phyloP scores from a whole-genome alignment of 305 asterid species.

The Fraxinus albicans region DNA sequence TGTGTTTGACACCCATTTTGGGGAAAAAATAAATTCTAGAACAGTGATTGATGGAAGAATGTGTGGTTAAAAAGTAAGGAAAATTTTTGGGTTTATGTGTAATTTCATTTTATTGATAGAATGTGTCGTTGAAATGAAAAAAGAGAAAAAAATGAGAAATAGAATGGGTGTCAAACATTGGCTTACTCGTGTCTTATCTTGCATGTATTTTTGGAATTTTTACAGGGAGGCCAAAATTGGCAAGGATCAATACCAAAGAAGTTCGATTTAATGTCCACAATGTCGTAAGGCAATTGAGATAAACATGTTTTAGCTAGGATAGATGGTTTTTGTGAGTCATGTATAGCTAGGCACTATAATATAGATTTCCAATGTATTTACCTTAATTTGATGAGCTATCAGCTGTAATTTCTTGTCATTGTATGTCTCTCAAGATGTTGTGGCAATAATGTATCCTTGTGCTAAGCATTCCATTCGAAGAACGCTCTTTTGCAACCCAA shows the following conservation, averaged over 20 bases:
- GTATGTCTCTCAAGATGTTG: slow-evolving; percentile 3
- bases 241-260: slow-evolving; percentile 36
- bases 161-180: too few species aligned
- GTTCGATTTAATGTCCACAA: slow-evolving; percentile 13
- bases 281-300: slow-evolving; percentile 1
- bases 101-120: too few species aligned
- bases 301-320: not conserved
- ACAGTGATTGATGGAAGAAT: too few species aligned
- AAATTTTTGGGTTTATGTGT: too few species aligned
- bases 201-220: slow-evolving; percentile 3
- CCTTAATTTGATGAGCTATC: not conserved
- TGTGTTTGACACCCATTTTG: too few species aligned
- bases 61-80: too few species aligned
- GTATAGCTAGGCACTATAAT: not conserved
- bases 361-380: not conserved
- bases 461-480: not conserved
- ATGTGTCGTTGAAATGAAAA: too few species aligned
- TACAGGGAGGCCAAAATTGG: slow-evolving; percentile 47
- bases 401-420: slow-evolving; percentile 3
- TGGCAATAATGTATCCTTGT: not conserved
- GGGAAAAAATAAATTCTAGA: too few species aligned
- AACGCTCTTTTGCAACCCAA: not conserved
- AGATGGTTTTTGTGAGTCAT: not conserved
- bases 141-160: too few species aligned
- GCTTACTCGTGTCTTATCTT: not conserved